A percentile compares a stretch with the other conserved stretches of the same genome.
Evolutionary conservation across 2,329 filamentous ascomycete species (phyloP).

Genomic region (Davidsoniella australis): DNA sequence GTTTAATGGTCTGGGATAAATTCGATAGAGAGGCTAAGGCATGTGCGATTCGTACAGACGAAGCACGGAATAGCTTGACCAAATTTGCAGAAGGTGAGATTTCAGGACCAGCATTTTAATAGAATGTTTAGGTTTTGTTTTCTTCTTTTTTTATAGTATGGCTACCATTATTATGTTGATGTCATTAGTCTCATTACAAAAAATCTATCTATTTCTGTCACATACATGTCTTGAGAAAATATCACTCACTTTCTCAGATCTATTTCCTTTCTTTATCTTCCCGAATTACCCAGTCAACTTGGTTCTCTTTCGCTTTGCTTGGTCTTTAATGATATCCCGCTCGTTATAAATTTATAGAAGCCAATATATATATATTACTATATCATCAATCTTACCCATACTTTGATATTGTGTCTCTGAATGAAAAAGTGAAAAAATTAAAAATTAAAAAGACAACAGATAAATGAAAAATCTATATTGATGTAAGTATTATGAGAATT

Average conservation of each 20-base stretch:
- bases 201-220: background rate
- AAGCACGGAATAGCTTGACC: slow-evolving; percentile 39
- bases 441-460: too few species aligned
- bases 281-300: too few species aligned
- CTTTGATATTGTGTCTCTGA: too few species aligned
- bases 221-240: too few species aligned
- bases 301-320: background rate
- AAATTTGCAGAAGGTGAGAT: slow-evolving; percentile 37
- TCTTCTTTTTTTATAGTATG: background rate
- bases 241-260: too few species aligned
- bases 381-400: background rate
- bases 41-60: slow-evolving; percentile 37
- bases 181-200: background rate
- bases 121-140: background rate
- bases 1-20: slow-evolving; percentile 35
- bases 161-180: background rate
- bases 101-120: slow-evolving; percentile 35
- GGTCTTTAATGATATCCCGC: slow-evolving; percentile 9
- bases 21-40: slow-evolving; percentile 36
- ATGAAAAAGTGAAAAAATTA: too few species aligned
- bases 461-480: too few species aligned
- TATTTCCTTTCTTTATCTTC: too few species aligned
- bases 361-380: background rate
- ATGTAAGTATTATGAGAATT: too few species aligned
- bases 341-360: background rate